Evolutionary conservation across 2,329 filamentous ascomycete genomes (phyloP).

Genomic region (Talaromyces sp.): DNA sequence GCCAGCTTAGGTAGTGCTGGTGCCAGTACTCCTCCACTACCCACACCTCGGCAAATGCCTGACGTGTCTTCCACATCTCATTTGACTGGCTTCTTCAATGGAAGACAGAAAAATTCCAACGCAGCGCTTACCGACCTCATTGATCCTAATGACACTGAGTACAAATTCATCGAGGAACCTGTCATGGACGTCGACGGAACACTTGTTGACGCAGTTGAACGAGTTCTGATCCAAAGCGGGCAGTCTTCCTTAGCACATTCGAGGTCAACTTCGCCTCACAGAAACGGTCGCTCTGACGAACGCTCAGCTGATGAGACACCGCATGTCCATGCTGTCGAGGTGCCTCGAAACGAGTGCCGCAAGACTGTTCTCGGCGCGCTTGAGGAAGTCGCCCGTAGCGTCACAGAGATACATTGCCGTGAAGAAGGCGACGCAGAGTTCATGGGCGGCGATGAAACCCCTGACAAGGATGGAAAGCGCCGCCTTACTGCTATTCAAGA

Average conservation of each 20-base stretch:
- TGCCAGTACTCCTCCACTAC: constrained; percentile 22
- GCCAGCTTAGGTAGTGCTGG: constrained; percentile 24
- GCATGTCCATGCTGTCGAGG: constrained; percentile 35
- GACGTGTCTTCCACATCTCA: constrained; percentile 25
- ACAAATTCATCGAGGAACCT: constrained; percentile 52
- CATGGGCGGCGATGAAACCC: constrained; percentile 23
- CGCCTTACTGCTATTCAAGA: constrained; percentile 36
- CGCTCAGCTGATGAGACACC: constrained; percentile 30
- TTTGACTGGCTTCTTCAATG: constrained; percentile 14
- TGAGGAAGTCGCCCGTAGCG: constrained; percentile 54
- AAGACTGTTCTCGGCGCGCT: constrained; percentile 53
- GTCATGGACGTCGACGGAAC: constrained; percentile 59
- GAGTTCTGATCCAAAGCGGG: constrained; percentile 48
- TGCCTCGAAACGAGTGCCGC: constrained; percentile 52
- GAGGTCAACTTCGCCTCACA: constrained; percentile 40
- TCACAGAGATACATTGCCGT: constrained; percentile 49
- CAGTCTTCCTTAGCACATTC: constrained; percentile 42
- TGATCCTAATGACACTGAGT: constrained; percentile 40
- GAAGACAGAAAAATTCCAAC: constrained; percentile 25
- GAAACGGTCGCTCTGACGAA: constrained; percentile 31
- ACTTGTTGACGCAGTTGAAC: constrained; percentile 56
- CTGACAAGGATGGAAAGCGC: constrained; percentile 34
- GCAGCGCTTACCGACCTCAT: constrained; percentile 21
- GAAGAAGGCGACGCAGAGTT: constrained; percentile 36
- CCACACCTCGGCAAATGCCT: constrained; percentile 27